Evolutionary conservation across 495 filamentous ascomycete genomes (phyloP), one percentile per base, ranked within the genome.

Genomic region (Cladorrhinum samala): DNA sequence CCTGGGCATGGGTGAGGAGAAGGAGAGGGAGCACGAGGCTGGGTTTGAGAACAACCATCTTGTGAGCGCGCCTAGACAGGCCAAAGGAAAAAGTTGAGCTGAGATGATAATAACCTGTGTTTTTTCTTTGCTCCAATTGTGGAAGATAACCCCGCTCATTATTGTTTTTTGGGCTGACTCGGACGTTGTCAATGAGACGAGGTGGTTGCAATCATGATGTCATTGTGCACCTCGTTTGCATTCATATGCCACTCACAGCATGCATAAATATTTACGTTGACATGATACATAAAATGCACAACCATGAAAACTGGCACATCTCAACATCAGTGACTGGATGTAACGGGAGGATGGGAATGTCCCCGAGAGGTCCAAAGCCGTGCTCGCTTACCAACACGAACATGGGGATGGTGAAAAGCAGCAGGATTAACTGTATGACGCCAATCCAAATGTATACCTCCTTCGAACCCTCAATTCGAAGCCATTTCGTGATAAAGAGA

Each of bases 341-440:
- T 25, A 24, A 45, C 23, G 6, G 4, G 18, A 7, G 18, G 3
- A 23, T 45, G 42, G 51, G 94, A 70, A 55, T 85, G 88, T 77
- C 79, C 87, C 39, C 89, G 75, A 21, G 89, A 87, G 0, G 93
- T 96, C 91, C 92, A 96, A 89, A 96, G 93, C n/a, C 93, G 78
- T 30, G 87, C 82, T 44, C 91, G 76, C 76, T 98, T 96, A 40
- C 93, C 93, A 58, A 96, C 24, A 98, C 88, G 64, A 96, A 98
- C 87, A 98, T 88, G 2, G 93, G 93, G 46, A 95, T 88, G 3
- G 90, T 85, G 54, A 78, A 83, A 9, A 86, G 53, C 53, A 95
- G 68, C 52, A 82, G 77, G 36, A 82, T 83, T 9, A 96, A 65
- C 69, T 96, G 92, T 19, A 95, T 91, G 21, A 87, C 78, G 14